phyloP scores from a whole-genome alignment of 1,139 yeast genomes.

The Kodamaea derodonti region DNA sequence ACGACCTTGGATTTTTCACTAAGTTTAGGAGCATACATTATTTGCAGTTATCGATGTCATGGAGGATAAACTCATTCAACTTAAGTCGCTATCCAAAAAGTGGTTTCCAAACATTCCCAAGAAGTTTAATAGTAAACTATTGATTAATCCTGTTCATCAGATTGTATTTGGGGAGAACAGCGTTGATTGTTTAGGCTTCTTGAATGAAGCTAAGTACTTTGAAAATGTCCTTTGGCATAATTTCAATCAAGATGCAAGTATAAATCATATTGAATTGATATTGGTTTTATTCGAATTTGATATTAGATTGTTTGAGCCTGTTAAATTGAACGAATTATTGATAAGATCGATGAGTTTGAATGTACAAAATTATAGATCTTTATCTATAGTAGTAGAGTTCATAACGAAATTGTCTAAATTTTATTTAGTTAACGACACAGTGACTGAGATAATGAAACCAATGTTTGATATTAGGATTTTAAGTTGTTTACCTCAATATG shows the following conservation, averaged over 20 bases:
- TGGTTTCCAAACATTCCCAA: slow-evolving; percentile 19
- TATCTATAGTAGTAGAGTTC: slow-evolving; percentile 6
- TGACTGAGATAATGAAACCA: slow-evolving; percentile 14
- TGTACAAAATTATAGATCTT: slow-evolving; percentile 5
- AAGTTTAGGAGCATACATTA: too few relatives aligned
- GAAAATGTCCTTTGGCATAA: slow-evolving; percentile 35
- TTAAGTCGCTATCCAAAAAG: slow-evolving; percentile 11
- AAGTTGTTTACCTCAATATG: slow-evolving; percentile 20
- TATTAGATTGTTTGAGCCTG: slow-evolving; percentile 1
- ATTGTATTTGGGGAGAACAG: slow-evolving; percentile 9
- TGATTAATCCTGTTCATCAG: slow-evolving; percentile 21
- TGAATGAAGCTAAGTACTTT: slow-evolving; percentile 21
- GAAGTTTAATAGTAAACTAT: slow-evolving; percentile 12
- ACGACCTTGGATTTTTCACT: too few relatives aligned
- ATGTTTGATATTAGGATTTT: slow-evolving; percentile 37
- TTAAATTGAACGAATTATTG: slow-evolving; percentile 9
- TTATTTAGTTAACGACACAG: slow-evolving; percentile 1
- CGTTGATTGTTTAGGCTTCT: slow-evolving; percentile 10
- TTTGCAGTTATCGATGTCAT: too few relatives aligned
- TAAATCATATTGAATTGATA: slow-evolving; percentile 36
- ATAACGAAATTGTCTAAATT: slow-evolving; percentile 1
- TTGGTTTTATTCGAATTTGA: slow-evolving; percentile 10
- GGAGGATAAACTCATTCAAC: slow-evolving; percentile 3
- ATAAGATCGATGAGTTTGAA: slow-evolving; percentile 7
- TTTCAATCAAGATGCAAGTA: slow-evolving; percentile 35